A percentile compares a stretch with the other conserved stretches of the same genome.
These are phyloP conservation scores for Tricholoma saponaceum DNA, from an alignment of 768 basidiomycete species.

Conservation along the genomic window DNA sequence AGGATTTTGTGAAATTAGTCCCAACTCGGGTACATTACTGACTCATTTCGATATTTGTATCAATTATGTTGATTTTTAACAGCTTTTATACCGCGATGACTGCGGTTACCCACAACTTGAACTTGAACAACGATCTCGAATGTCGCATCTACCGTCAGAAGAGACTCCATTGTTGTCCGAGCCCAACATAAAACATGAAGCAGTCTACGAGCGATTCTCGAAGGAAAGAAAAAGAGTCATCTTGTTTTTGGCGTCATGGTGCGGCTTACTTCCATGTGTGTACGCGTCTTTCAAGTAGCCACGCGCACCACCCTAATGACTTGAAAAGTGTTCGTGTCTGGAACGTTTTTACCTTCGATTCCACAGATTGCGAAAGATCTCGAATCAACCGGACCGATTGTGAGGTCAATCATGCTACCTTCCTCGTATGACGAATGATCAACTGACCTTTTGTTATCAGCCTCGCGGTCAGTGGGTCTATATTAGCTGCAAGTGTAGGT, in stretches of 20 bases:
- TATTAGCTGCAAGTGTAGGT: conserved; percentile 30
- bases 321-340: conserved; percentile 60
- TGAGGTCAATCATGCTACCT: conserved; percentile 39
- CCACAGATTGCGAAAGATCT: conserved; percentile 70
- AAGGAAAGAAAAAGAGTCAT: conserved; percentile 47
- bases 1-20: too few relatives aligned
- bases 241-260: conserved; percentile 52
- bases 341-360: conserved; percentile 70
- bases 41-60: too few relatives aligned
- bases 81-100: not conserved
- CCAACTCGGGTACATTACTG: too few relatives aligned
- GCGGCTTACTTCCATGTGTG: conserved; percentile 61
- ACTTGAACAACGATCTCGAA: too few relatives aligned
- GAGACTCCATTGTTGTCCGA: conserved; percentile 28
- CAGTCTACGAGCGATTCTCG: conserved; percentile 59
- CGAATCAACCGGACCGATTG: conserved; percentile 46
- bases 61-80: too few relatives aligned
- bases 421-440: not conserved
- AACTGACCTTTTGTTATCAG: conserved; percentile 12
- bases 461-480: conserved; percentile 32
- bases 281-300: not conserved
- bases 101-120: not conserved
- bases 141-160: conserved; percentile 18
- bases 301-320: too few relatives aligned
- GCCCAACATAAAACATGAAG: conserved; percentile 18